Percentiles rank a stretch among this genome's conserved stretches.
These are phyloP conservation scores for Epichloe coenophiala DNA, from an alignment of 2,329 filamentous ascomycete genomes.

Conservation along the genomic window DNA sequence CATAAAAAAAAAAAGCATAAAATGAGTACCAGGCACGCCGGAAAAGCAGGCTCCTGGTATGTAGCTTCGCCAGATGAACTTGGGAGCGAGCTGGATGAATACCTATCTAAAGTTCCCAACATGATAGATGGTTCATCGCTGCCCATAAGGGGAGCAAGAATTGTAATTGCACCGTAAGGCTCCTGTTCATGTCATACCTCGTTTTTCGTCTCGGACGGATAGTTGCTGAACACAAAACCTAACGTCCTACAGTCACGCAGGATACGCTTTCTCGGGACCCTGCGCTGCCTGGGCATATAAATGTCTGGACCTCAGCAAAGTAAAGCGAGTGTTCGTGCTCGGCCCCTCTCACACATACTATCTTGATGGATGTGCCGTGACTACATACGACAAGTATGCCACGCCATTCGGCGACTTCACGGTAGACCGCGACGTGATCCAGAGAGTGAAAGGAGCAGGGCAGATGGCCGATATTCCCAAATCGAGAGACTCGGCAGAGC, in stretches of 20 bases:
- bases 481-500: conserved; percentile 63
- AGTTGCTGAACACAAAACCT: not conserved
- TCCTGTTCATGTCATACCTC: not conserved
- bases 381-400: conserved; percentile 54
- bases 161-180: conserved; percentile 89
- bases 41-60: conserved; percentile 87
- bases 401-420: conserved; percentile 61
- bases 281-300: conserved; percentile 95
- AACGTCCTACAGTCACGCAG: conserved; percentile 57
- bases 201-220: too few relatives aligned
- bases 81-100: conserved; percentile 55
- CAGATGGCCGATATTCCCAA: conserved; percentile 42
- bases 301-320: conserved; percentile 64
- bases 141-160: conserved; percentile 60
- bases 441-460: conserved; percentile 29
- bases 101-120: conserved; percentile 57
- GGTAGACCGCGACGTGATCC: conserved; percentile 46
- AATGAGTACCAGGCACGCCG: conserved; percentile 3
- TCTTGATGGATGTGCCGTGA: conserved; percentile 63
- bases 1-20: not conserved
- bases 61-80: conserved; percentile 45
- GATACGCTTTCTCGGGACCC: conserved; percentile 81
- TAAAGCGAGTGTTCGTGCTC: conserved; percentile 81
- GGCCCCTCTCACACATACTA: conserved; percentile 86
- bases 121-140: conserved; percentile 44